phyloP scores from a whole-genome alignment of 768 basidiomycete species.

The Lanmaoa rubissima region DNA sequence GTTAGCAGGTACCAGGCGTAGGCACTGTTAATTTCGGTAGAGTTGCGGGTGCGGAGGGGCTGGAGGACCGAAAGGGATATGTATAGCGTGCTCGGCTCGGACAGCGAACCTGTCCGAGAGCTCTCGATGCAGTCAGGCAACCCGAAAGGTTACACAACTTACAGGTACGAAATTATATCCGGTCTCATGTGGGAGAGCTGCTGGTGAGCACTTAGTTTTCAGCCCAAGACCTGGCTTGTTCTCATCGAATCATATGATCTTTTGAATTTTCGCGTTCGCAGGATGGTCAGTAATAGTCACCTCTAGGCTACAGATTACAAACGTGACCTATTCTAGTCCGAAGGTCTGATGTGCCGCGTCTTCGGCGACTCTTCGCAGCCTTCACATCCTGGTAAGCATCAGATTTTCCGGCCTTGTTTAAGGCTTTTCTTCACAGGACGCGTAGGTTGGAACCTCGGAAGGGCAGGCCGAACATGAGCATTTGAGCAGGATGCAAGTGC shows the following conservation, averaged over 20 bases:
- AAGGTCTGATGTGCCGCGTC: not conserved
- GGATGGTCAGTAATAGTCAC: not conserved
- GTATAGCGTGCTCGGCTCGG: not conserved
- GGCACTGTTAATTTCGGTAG: conserved; percentile 1
- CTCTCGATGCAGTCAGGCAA: not conserved
- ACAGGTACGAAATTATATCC: not conserved
- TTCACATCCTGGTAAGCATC: not conserved
- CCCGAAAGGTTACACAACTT: too few species aligned
- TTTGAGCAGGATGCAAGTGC: too few species aligned
- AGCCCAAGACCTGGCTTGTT: not conserved
- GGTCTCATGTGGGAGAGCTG: not conserved
- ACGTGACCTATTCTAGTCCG: not conserved
- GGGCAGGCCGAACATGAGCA: not conserved
- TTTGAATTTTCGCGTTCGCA: too few species aligned
- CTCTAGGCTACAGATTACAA: not conserved
- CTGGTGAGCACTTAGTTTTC: too few species aligned
- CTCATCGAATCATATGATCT: not conserved
- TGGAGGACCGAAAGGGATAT: not conserved
- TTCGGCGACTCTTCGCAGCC: not conserved
- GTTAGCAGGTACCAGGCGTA: not conserved
- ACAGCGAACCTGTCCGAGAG: not conserved
- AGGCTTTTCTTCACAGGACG: not conserved
- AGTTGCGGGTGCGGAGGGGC: not conserved
- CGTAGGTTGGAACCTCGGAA: not conserved
- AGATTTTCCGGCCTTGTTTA: too few species aligned